Evolutionary conservation across 371 early-diverging fungal genomes (phyloP), one percentile per base, ranked within the genome.

Genomic region (Mortierella sp.): DNA sequence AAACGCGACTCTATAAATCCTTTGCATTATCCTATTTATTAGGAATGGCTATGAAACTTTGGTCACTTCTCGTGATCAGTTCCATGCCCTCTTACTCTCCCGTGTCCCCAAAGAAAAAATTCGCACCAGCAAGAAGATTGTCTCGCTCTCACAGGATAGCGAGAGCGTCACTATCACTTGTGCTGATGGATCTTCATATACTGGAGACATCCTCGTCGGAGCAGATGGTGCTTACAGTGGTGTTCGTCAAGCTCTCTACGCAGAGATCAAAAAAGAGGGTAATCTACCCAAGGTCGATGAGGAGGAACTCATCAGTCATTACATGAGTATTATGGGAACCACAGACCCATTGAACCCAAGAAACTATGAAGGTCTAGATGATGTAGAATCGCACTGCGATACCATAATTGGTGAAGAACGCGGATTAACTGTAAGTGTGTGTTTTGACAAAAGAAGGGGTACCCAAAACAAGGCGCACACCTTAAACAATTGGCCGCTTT

Each of bases 161-260:
- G 62, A 75, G 19, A 68, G 75, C 22, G 75, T 75, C 53, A 56
- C 62, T 4, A 64, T 75, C 61, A 55, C 56, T 17, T 75, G 62
- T 51, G 61, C 64, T 23, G 75, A 75, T 29, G 66, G 61, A 8
- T 61, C 58, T 8, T 26, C 56, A 2, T 61, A 65, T 17, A 65
- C 54, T 0, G 75, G 70, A 1, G 75, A 75, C 35, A 55, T 75
- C 43, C 66, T 75, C 13, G 54, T 75, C 6, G 75, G 75, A 0
- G 79, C 79, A 12, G 79, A 78, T 28, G 79, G 79, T 2, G 79
- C 79, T 19, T 70, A 73, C 54, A 68, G 68, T 34, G 35, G 60
- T 17, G 67, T 75, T 13, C 64, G 75, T 6, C 28, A 60, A 28
- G 26, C 23, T 28, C 37, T 75, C 23, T 68, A 68, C 40, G 34